Base-by-base conservation (phyloP, 2,329 filamentous ascomycete genomes). In the Podosphaera xanthii region DNA sequence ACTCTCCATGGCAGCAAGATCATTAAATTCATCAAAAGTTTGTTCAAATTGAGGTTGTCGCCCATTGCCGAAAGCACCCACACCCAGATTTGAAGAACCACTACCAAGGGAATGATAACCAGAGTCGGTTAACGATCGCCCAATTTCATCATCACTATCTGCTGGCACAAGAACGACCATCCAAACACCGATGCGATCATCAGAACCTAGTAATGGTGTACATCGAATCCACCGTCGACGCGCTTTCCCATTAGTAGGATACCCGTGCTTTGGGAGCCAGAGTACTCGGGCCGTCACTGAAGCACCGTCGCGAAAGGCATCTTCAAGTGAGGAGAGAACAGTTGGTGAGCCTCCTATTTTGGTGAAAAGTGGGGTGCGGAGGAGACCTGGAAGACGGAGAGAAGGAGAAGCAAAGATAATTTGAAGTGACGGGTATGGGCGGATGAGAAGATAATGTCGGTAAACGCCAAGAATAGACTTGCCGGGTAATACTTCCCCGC, bases 261-360 rank as follows among this genome's bases (percentile, higher is more conserved):
- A 42, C n/a, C 58, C 59, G 33, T 62, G 70, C 46, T 73, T 71
- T 57, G 73, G 75, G 1, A 85, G 70, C 85, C 84, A 89, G 55
- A 79, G 77, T 3, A 89, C 77, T 66, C 86, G 86, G 3, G 83
- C 83, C 0, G 84, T 88, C 2, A 88, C 80, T 49, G 83, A 81
- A 44, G 79, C 78, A 0, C 83, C 83, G 62, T 82, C 76, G 4
- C 76, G 75, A 36, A 89, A 77, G 0, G 84, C 83, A 14, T 72
- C 69, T 8, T 70, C 67, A 9, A 80, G 71, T 35, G 74, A 72
- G n/a, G 77, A 71, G 6, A 74, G 72, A 1, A 76, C 71, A 14
- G 70, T 69, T 1, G 66, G 65, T 0, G 75, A 72, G 2, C 76
- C 77, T 6, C 77, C 77, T 33, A 79, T 74, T 35, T 74, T 73